Conservation (phyloP, 2,329 filamentous ascomycete genomes). For the Aureobasidium sp. region DNA sequence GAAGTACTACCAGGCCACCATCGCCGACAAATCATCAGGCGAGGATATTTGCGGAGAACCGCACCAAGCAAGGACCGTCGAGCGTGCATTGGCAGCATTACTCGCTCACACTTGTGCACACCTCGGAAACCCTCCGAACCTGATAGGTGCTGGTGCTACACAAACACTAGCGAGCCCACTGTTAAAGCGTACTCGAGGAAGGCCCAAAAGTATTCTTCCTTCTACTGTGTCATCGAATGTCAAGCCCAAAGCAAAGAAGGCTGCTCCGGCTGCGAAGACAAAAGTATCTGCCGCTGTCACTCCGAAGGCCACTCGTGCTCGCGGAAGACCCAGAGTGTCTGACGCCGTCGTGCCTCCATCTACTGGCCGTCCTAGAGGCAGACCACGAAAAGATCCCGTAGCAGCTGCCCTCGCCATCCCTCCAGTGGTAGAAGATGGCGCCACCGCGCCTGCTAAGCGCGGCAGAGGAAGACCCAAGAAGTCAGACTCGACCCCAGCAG, state of each 20-base stretch:
- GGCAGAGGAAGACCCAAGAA: slow-evolving; percentile 2
- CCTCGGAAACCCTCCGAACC: neutral
- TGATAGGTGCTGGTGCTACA: neutral
- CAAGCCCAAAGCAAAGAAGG: neutral
- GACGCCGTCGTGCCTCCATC: neutral
- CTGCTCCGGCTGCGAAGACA: neutral
- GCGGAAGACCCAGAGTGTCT: neutral
- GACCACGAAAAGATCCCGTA: neutral
- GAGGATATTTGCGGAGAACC: neutral
- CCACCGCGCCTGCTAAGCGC: neutral
- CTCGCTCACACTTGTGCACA: neutral
- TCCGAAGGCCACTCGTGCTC: neutral
- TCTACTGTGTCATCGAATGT: neutral
- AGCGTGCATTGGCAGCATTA: neutral
- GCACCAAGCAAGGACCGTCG: neutral
- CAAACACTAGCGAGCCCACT: neutral
- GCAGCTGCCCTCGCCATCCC: neutral
- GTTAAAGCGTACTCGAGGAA: neutral
- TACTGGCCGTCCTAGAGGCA: neutral
- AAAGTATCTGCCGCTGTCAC: neutral
- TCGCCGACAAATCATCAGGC: neutral
- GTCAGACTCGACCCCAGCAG: neutral
- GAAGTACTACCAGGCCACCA: neutral
- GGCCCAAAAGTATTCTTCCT: neutral
- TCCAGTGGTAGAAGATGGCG: neutral